Evolutionary conservation across 495 filamentous ascomycete species (phyloP), one percentile per base, ranked within the genome.

Genomic region (Hyaloscypha finlandica): DNA sequence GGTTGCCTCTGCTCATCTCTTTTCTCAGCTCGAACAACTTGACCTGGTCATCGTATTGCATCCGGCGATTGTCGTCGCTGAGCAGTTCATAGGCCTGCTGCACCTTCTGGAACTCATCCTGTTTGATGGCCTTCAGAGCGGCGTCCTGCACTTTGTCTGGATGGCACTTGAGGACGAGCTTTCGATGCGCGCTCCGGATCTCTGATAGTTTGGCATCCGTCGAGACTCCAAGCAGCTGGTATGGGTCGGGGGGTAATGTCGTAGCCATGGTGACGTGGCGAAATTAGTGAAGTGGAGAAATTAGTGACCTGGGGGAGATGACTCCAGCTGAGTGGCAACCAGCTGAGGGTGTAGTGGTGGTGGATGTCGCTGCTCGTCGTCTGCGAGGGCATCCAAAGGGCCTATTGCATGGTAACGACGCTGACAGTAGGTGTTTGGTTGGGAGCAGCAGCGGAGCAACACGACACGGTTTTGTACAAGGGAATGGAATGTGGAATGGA

Each of bases 31-130:
- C 83, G 53, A 78, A 75, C 51, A 94, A 77, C 72, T 81, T 85
- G 48, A 90, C 82, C 74, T 89, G 85, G 35, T 91, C 86, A 76
- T 99, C 93, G 77, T 97, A 96, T 65, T 85, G 86, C 60, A 80
- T 71, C 69, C 92, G 83, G 66, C 86, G 85, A 3, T 78, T 80
- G 32, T 93, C 90, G 74, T 97, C 91, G 73, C 88, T 92, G 54
- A 99, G 85, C 16, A 96, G 81, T 78, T 98, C 95, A 76, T 96
- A 99, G 56, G 95, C 92, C 68, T 93, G 85, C 76, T 97, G 94
- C 37, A 98, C 92, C 76, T 89, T 89, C 77, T 97, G 92, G 76
- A 97, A 99, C 79, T 96, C 87, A 64, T 92, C 88, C 64, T 88
- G 84, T 74, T 93, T 95, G 69, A 85, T 78, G 61, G 79, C 80